These are phyloP conservation scores for Rubia peregrina DNA, from an alignment of 305 asterid species.

Conservation along the genomic window DNA sequence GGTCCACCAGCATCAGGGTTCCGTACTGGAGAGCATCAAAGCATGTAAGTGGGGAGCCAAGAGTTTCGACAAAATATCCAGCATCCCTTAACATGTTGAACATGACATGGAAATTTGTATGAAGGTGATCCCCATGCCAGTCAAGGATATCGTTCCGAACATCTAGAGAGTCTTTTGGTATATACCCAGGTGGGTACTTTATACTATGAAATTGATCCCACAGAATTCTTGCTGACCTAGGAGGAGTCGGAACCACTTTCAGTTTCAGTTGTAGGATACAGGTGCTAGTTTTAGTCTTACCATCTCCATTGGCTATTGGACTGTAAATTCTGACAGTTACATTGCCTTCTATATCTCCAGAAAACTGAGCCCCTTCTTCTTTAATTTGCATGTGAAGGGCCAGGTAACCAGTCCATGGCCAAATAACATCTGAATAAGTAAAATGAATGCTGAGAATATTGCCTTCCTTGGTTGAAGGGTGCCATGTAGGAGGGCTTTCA, in stretches of 20 bases:
- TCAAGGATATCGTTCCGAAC: constrained; percentile 94
- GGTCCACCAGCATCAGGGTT: constrained; percentile 90
- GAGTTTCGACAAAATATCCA: constrained; percentile 89
- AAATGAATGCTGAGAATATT: constrained; percentile 84
- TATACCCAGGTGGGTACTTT: constrained; percentile 97
- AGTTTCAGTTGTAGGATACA: constrained; percentile 68
- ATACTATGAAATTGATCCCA: constrained; percentile 99
- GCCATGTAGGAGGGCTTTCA: constrained; percentile 84
- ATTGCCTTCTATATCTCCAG: constrained; percentile 87
- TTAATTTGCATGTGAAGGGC: constrained; percentile 94
- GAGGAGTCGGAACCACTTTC: constrained; percentile 83
- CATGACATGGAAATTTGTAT: constrained; percentile 94
- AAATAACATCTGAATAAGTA: constrained; percentile 80
- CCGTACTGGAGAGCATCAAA: constrained; percentile 92
- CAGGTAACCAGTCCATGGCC: constrained; percentile 99
- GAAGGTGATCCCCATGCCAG: constrained; percentile 99
- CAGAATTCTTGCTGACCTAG: constrained; percentile 63
- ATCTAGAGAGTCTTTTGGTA: constrained; percentile 93
- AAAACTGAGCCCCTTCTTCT: constrained; percentile 83
- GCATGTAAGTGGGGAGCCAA: constrained; percentile 96
- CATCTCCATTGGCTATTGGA: constrained; percentile 71
- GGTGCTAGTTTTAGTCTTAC: constrained; percentile 50
- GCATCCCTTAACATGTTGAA: constrained; percentile 87
- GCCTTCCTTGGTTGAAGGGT: constrained; percentile 75
- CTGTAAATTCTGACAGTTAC: constrained; percentile 68